phyloP scores from a whole-genome alignment of 1,139 yeast species.

The Diutina ranongensis region DNA sequence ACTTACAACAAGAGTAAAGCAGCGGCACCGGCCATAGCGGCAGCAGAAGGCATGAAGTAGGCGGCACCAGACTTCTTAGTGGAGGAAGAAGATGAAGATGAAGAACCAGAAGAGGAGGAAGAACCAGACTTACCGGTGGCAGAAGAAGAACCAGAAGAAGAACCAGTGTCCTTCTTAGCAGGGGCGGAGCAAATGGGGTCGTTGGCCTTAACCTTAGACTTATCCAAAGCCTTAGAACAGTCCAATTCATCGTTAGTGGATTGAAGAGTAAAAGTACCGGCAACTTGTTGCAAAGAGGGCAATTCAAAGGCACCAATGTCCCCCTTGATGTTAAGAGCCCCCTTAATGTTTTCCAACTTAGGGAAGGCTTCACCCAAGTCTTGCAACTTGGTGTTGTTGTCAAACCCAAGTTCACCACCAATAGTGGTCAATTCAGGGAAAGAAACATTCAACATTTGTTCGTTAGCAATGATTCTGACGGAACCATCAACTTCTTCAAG shows the following conservation, averaged over 20 bases:
- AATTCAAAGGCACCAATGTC: conserved; percentile 28
- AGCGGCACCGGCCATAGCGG: conserved; percentile 1
- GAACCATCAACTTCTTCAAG: conserved; percentile 30
- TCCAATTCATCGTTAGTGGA: conserved; percentile 29
- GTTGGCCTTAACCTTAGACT: conserved; percentile 33
- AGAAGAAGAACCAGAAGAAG: conserved; percentile 7
- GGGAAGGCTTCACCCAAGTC: conserved; percentile 21
- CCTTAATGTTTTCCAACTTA: conserved; percentile 24
- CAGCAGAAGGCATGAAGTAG: not conserved
- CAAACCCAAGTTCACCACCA: conserved; percentile 34
- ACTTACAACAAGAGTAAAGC: not conserved
- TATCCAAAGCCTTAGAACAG: conserved; percentile 23
- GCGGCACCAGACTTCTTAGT: conserved; percentile 1
- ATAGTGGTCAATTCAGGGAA: conserved; percentile 21
- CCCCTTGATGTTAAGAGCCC: conserved; percentile 33
- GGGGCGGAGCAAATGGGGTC: conserved; percentile 34
- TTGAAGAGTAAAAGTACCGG: conserved; percentile 31
- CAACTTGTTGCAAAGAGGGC: conserved; percentile 26
- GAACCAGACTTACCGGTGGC: conserved; percentile 8
- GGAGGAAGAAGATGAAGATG: not conserved
- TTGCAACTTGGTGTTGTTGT: conserved; percentile 31
- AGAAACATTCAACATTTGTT: conserved; percentile 23
- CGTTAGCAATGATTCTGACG: conserved; percentile 32
- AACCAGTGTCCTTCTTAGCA: not conserved
- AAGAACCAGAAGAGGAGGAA: not conserved